These are phyloP conservation scores for Avena insularis DNA, from an alignment of 176 grass and related monocot species.

Conservation along the genomic window DNA sequence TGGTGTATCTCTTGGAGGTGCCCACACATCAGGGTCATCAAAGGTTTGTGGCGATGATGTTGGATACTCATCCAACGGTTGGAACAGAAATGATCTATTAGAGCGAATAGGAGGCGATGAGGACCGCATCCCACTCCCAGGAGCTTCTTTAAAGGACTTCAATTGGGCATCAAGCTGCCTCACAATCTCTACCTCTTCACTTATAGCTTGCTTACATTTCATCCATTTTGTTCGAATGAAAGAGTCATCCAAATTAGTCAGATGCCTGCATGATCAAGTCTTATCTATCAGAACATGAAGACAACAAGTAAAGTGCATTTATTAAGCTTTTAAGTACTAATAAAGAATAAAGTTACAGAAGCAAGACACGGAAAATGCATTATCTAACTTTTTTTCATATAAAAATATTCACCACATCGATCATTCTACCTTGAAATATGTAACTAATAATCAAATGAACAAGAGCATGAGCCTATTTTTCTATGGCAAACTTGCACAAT, in stretches of 20 bases:
- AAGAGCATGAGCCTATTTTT: not conserved
- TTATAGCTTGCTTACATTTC: slow-evolving; percentile 88
- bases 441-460: slow-evolving; percentile 23
- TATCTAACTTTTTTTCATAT: not conserved
- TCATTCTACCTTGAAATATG: not conserved
- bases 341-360: not conserved
- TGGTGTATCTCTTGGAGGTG: slow-evolving; percentile 69
- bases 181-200: slow-evolving; percentile 82
- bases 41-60: slow-evolving; percentile 71
- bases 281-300: slow-evolving; percentile 29
- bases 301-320: slow-evolving; percentile 12
- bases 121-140: slow-evolving; percentile 58
- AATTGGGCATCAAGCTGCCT: slow-evolving; percentile 84
- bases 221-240: slow-evolving; percentile 75
- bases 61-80: slow-evolving; percentile 91
- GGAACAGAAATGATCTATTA: slow-evolving; percentile 90
- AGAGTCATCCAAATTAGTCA: slow-evolving; percentile 82
- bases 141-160: slow-evolving; percentile 76
- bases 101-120: slow-evolving; percentile 86
- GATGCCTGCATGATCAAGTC: slow-evolving; percentile 63
- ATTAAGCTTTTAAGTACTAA: not conserved
- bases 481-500: not conserved
- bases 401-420: not conserved
- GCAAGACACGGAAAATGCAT: slow-evolving; percentile 2
- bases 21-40: slow-evolving; percentile 93